Evolutionary conservation across 495 filamentous ascomycete genomes (phyloP).

Genomic region (Xylaria sp.): DNA sequence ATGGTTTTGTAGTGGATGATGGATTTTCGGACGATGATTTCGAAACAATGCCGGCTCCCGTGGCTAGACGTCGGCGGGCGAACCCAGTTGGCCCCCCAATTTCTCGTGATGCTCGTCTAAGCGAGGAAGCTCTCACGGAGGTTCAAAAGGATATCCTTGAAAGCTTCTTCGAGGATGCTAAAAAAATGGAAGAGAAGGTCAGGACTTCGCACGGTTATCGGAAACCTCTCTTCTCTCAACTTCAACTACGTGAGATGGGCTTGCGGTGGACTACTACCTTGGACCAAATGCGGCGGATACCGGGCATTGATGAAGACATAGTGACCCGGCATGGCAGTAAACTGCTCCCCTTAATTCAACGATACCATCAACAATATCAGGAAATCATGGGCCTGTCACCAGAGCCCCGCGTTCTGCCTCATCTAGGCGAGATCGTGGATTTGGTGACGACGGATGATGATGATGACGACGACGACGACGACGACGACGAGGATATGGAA

Average conservation of each 20-base stretch:
- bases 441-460: slow-evolving; percentile 70
- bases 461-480: slow-evolving; percentile 56
- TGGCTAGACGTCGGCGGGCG: slow-evolving; percentile 41
- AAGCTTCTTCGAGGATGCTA: slow-evolving; percentile 75
- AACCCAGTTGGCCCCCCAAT: slow-evolving; percentile 70
- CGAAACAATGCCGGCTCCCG: slow-evolving; percentile 56
- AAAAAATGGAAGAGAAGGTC: slow-evolving; percentile 68
- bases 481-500: slow-evolving; percentile 50
- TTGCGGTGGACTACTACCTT: slow-evolving; percentile 70
- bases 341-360: slow-evolving; percentile 69
- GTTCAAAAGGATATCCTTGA: slow-evolving; percentile 61
- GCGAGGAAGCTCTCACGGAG: slow-evolving; percentile 59
- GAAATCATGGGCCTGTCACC: slow-evolving; percentile 57
- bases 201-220: slow-evolving; percentile 67
- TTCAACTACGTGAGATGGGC: slow-evolving; percentile 81
- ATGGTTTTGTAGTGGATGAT: slow-evolving; percentile 61
- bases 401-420: slow-evolving; percentile 13
- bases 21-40: slow-evolving; percentile 62
- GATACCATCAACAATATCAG: slow-evolving; percentile 62
- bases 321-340: slow-evolving; percentile 71
- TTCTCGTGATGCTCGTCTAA: slow-evolving; percentile 69
- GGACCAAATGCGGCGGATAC: slow-evolving; percentile 69
- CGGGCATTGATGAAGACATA: slow-evolving; percentile 71
- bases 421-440: slow-evolving; percentile 60
- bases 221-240: slow-evolving; percentile 77